Evolutionary conservation across 2,329 filamentous ascomycete species (phyloP), one percentile per base, ranked within the genome.

Genomic region (Fusarium protoensiforme): DNA sequence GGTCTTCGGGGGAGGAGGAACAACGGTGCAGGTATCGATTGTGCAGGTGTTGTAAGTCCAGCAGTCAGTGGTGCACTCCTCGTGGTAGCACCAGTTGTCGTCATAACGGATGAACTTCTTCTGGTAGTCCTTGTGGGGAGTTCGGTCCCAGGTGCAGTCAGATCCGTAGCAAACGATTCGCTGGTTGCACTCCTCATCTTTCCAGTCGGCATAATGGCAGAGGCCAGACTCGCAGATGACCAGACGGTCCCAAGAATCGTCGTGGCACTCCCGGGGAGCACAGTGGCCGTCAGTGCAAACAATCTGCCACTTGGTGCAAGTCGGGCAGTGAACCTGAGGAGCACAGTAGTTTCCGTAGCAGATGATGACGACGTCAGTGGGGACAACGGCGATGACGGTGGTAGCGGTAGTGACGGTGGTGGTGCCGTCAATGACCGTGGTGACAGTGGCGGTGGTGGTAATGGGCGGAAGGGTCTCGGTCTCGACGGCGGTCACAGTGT

Each of bases 231-330:
- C 64, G 80, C 82, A 83, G 74, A 81, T 74, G 67, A 82, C 77
- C 14, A 81, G 80, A 59, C 80, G 68, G 65, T 72, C 68, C 65
- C 78, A 69, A 74, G 75, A 77, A 31, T 79, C 65, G 35, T 78
- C 74, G 56, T 69, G 18, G 70, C 72, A 78, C 57, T 75, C 68
- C 65, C 80, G 79, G 35, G 72, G 77, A 36, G 69, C 63, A 75
- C 82, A 84, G 73, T 74, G 56, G 24, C 78, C 80, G 29, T 81
- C 81, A 67, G 78, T 78, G 76, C 81, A 82, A 77, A 81, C 77
- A 20, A 83, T 33, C 59, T 78, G 76, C 58, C 60, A 78, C 46
- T 75, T 65, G 65, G 69, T 73, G 75, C 75, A 77, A 35, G 64
- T 67, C 46, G 73, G 71, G 79, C 80, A 81, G 72, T 79, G 68